These are phyloP conservation scores for Amniculicola lignicola DNA, from an alignment of 495 filamentous ascomycete species.

Conservation along the genomic window DNA sequence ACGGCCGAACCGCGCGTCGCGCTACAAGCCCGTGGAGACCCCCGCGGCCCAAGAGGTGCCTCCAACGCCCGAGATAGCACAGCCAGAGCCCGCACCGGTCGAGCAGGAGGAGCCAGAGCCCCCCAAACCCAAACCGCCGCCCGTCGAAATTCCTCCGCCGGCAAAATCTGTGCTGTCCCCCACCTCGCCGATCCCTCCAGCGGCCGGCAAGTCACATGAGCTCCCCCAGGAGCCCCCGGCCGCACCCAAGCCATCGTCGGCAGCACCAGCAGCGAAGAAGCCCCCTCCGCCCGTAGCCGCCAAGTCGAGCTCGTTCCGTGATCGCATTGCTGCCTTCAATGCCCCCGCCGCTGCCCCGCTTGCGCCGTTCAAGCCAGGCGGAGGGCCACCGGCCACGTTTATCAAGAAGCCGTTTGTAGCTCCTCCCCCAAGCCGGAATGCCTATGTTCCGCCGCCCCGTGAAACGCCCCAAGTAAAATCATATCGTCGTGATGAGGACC, in stretches of 20 bases:
- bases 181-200: conserved; percentile 18
- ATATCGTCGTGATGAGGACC: conserved; percentile 86
- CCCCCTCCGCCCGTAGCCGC: conserved; percentile 65
- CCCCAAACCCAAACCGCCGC: conserved; percentile 37
- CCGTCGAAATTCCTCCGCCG: conserved; percentile 27
- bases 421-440: conserved; percentile 88
- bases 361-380: conserved; percentile 79
- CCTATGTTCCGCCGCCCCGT: conserved; percentile 73
- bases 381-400: conserved; percentile 57
- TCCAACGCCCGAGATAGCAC: conserved; percentile 22
- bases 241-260: conserved; percentile 47
- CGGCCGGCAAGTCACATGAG: conserved; percentile 12
- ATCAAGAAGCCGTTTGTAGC: conserved; percentile 99
- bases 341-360: conserved; percentile 80
- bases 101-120: conserved; percentile 40
- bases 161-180: conserved; percentile 20
- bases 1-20: conserved; percentile 66
- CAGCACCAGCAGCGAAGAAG: conserved; percentile 40
- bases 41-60: conserved; percentile 37
- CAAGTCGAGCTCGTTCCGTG: conserved; percentile 86
- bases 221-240: conserved; percentile 41
- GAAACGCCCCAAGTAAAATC: conserved; percentile 66
- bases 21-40: conserved; percentile 67
- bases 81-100: conserved; percentile 40
- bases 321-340: conserved; percentile 97